Evolutionary conservation across 148 eudicot species (phyloP), one percentile per base, ranked within the genome.

Genomic region (Chenopodium album): DNA sequence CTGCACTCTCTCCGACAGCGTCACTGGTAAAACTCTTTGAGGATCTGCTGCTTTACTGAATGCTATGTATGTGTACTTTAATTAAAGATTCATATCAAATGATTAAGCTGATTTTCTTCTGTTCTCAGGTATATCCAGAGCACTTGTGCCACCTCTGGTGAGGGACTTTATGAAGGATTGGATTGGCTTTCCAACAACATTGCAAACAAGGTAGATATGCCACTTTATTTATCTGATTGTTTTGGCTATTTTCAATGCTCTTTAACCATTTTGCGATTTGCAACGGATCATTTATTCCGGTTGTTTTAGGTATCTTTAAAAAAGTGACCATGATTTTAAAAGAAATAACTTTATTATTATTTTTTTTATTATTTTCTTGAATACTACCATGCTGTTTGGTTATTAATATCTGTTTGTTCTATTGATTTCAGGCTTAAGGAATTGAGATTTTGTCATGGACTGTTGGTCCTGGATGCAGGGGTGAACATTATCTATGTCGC

Each of bases 101-200:
- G 13, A 8, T 73, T 16, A 78, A 23, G 13, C 54, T 63, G 16
- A 44, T 66, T 28, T 66, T 76, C 34, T 65, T 6, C 65, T 67
- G 23, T 82, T 78, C 71, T 48, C 90, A 91, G 94, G 94, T 91
- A 91, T 75, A 89, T 91, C 86, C 94, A 91, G 89, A 91, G 94
- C 90, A 91, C 94, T 75, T 91, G 94, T 83, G 94, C 92, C 41
- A 91, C 91, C 81, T 89, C 92, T 50, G 94, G 94, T 11, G 94
- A 91, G 84, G 94, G 94, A 37, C 88, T 91, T 28, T 91, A 91
- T 44, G 94, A 91, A 88, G 92, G 94, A 37, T 82, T 91, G 87
- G 94, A 91, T 77, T 91, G 94, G 94, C 91, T 91, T 67, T 91
- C 94, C 85, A 91, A 89, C 91, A 89, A 91, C 85, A 89, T 91